Percentiles rank a stretch among this genome's conserved stretches.
Evolutionary conservation across 768 basidiomycete species (phyloP).

Genomic region (Pilatotrama ljubarskyi): DNA sequence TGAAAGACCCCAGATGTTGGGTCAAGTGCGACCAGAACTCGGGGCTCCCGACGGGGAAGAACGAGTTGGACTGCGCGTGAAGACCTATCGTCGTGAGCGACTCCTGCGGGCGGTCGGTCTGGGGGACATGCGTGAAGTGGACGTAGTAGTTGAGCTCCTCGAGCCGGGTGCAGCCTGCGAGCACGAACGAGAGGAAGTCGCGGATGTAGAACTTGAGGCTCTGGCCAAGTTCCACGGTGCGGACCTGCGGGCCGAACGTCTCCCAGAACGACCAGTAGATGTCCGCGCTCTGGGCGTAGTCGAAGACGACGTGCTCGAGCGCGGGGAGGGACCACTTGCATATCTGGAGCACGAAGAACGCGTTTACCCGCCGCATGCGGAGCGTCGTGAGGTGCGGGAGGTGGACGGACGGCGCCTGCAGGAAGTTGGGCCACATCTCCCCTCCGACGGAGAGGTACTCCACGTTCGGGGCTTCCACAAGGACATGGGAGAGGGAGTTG

Average conservation of each 20-base stretch:
- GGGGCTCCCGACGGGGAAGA: slow-evolving; percentile 38
- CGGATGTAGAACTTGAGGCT: slow-evolving; percentile 53
- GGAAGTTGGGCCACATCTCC: slow-evolving; percentile 29
- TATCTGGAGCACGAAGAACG: slow-evolving; percentile 53
- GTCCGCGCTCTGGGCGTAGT: slow-evolving; percentile 40
- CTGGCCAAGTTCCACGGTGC: slow-evolving; percentile 57
- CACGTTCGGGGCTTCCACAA: slow-evolving; percentile 53
- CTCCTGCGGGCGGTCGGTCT: slow-evolving; percentile 10
- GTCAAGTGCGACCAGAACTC: slow-evolving; percentile 43
- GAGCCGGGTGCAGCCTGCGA: slow-evolving; percentile 48
- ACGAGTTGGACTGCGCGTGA: slow-evolving; percentile 48
- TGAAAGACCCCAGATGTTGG: slow-evolving; percentile 49
- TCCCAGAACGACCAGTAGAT: slow-evolving; percentile 51
- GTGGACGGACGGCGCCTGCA: slow-evolving; percentile 32
- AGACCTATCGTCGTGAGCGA: slow-evolving; percentile 50
- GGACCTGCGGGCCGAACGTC: slow-evolving; percentile 49
- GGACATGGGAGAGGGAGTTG: slow-evolving; percentile 56
- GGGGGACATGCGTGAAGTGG: slow-evolving; percentile 27
- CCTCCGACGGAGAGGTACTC: slow-evolving; percentile 61
- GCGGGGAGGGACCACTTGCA: slow-evolving; percentile 52
- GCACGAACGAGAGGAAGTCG: slow-evolving; percentile 49
- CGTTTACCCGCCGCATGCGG: slow-evolving; percentile 48
- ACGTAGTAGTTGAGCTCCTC: slow-evolving; percentile 53
- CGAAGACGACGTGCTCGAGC: slow-evolving; percentile 52
- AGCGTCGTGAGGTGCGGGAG: slow-evolving; percentile 54